Base-by-base conservation (phyloP, 202 grass and related monocot genomes). In the Carex sylvatica region DNA sequence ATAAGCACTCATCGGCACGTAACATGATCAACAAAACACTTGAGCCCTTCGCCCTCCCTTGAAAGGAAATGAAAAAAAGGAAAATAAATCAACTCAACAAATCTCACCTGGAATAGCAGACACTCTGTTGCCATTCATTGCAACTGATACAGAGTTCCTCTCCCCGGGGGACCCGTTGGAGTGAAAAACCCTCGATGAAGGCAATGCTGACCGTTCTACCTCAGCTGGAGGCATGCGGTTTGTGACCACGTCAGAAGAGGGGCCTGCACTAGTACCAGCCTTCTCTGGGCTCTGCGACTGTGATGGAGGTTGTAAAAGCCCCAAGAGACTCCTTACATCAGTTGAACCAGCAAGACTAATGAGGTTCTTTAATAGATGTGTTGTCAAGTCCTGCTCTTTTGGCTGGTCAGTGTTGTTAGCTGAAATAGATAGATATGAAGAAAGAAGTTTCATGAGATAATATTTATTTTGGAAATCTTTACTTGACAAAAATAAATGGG, bases 251-350 rank as follows among this genome's bases (percentile, higher is more conserved):
- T 88, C 91, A 82, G 67, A 84, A 30, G 86, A 90, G 70, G 89
- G 88, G 86, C 86, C 93, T 58, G 86, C 83, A 54, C 88, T 88
- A 67, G 84, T 87, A 89, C 86, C 86, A 81, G 75, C 63, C 65
- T 94, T 93, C 86, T 88, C 91, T 80, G 87, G 91, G 86, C 80
- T 90, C 85, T 98, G 92, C 65, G 86, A 92, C 61, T 53, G 62
- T 47, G 44, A 67, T 22, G 49, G 63, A 65, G 87, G 75, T 80
- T 87, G 92, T 68, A 96, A 61, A 13, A 99, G 88, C 65, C 88
- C 90, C 85, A 85, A 92, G 31, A 99, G 89, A 81, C 87, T 94
- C 87, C 73, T 91, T 70, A 90, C 80, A 85, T 99, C 93, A 86
- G 93, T 87, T 82, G 96, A 93, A 56, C 91, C 91, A 62, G 96